Conservation (phyloP, 1,139 yeast species). For the Debaryomyces udenii region DNA sequence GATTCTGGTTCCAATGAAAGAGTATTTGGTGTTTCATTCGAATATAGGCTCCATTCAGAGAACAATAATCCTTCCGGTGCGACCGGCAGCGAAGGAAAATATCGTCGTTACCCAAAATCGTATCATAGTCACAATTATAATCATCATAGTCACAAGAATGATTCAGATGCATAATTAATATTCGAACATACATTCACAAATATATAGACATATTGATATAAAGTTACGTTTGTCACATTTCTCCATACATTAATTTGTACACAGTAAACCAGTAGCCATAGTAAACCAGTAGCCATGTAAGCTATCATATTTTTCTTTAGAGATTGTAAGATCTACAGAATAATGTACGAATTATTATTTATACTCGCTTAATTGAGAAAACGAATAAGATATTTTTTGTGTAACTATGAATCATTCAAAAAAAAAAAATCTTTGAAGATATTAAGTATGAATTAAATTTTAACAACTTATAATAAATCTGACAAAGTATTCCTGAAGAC, state of each 20-base stretch:
- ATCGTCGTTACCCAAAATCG: slow-evolving; percentile 14
- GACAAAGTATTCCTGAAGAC: too few relatives aligned
- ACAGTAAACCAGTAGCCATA: too few relatives aligned
- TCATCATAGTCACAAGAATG: slow-evolving; percentile 6
- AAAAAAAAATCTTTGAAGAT: neutral
- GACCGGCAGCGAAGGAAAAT: slow-evolving; percentile 9
- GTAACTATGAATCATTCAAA: neutral
- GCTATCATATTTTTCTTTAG: too few relatives aligned
- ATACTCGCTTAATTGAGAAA: too few relatives aligned
- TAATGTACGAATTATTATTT: too few relatives aligned
- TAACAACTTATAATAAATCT: too few relatives aligned
- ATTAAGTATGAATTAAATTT: too few relatives aligned
- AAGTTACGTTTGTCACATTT: too few relatives aligned
- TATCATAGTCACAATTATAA: slow-evolving; percentile 4
- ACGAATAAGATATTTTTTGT: neutral
- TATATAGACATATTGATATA: neutral
- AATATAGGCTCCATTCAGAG: slow-evolving; percentile 49
- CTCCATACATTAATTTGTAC: too few relatives aligned
- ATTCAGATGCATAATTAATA: slow-evolving; percentile 1
- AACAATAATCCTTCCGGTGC: slow-evolving; percentile 23
- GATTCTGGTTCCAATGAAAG: slow-evolving; percentile 44
- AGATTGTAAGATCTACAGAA: too few relatives aligned
- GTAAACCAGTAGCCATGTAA: too few relatives aligned
- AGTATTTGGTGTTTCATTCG: slow-evolving; percentile 49
- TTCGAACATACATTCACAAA: neutral